Evolutionary conservation across 768 basidiomycete species (phyloP).

Genomic region (Kwoniella europaea): DNA sequence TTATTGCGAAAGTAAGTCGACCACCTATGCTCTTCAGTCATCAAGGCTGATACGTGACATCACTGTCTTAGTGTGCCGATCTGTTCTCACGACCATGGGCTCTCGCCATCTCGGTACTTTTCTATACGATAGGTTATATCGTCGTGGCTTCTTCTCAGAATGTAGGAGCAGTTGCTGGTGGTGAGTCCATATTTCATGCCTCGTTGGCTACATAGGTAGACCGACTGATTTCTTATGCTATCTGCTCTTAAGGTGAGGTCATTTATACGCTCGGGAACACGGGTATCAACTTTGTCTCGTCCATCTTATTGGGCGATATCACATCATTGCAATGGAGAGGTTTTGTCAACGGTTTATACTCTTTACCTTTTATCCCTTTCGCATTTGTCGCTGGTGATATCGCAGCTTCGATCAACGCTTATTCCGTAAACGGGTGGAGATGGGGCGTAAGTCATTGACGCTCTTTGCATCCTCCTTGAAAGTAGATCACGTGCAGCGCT

Average conservation of each 20-base stretch:
- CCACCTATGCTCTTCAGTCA: not conserved
- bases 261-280: slow-evolving; percentile 37
- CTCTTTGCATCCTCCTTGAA: not conserved
- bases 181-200: not conserved
- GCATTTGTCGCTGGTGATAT: slow-evolving; percentile 45
- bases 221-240: too few species aligned
- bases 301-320: slow-evolving; percentile 38
- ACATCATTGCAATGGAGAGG: slow-evolving; percentile 53
- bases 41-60: not conserved
- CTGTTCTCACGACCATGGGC: slow-evolving; percentile 45
- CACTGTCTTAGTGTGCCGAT: slow-evolving; percentile 30
- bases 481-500: too few species aligned
- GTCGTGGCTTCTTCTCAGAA: slow-evolving; percentile 42
- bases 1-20: slow-evolving; percentile 43
- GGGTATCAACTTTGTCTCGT: slow-evolving; percentile 13
- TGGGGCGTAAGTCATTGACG: slow-evolving; percentile 38
- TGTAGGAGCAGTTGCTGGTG: slow-evolving; percentile 43
- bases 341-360: slow-evolving; percentile 38
- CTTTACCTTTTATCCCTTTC: slow-evolving; percentile 42
- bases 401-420: slow-evolving; percentile 23
- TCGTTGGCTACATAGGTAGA: too few species aligned
- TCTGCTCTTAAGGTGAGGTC: slow-evolving; percentile 25
- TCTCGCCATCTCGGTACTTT: slow-evolving; percentile 38
- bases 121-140: slow-evolving; percentile 51
- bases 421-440: slow-evolving; percentile 39